phyloP scores from a whole-genome alignment of 73 alveolate genomes.

The Effrenium voratum region DNA sequence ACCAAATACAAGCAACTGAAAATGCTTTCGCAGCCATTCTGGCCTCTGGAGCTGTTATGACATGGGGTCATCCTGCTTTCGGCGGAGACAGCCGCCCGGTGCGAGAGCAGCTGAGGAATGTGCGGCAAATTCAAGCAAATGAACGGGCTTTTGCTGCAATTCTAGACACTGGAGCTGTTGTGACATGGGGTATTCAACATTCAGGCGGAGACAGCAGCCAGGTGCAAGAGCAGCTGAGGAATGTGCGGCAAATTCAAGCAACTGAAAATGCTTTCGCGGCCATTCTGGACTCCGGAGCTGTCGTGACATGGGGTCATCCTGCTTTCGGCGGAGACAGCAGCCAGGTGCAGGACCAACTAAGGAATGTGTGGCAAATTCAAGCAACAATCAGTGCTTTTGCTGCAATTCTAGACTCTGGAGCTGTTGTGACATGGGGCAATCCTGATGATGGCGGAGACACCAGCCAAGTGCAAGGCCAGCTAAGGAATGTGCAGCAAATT shows the following conservation, averaged over 20 bases:
- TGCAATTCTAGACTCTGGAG: background rate
- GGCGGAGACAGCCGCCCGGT: too few relatives aligned
- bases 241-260: constrained; percentile 11
- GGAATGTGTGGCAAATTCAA: background rate
- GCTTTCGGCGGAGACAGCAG: background rate
- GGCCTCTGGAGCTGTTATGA: too few relatives aligned
- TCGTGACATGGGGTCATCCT: background rate
- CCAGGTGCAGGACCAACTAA: background rate
- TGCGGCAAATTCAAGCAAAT: background rate
- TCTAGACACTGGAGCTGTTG: background rate
- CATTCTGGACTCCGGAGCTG: constrained; percentile 13
- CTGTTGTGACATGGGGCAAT: constrained; percentile 26
- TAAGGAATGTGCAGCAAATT: constrained; percentile 1
- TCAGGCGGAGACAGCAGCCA: background rate
- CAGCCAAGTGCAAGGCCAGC: background rate
- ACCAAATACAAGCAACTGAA: too few relatives aligned
- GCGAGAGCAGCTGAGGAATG: too few relatives aligned
- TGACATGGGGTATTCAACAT: background rate
- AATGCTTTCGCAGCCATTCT: too few relatives aligned
- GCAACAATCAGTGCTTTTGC: constrained; percentile 11
- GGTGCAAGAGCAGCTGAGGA: background rate
- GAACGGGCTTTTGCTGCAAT: background rate
- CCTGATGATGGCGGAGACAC: background rate
- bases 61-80: too few relatives aligned
- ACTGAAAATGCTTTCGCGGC: background rate